Conservation (phyloP, 148 eudicot species). For the Fagopyrum tataricum region DNA sequence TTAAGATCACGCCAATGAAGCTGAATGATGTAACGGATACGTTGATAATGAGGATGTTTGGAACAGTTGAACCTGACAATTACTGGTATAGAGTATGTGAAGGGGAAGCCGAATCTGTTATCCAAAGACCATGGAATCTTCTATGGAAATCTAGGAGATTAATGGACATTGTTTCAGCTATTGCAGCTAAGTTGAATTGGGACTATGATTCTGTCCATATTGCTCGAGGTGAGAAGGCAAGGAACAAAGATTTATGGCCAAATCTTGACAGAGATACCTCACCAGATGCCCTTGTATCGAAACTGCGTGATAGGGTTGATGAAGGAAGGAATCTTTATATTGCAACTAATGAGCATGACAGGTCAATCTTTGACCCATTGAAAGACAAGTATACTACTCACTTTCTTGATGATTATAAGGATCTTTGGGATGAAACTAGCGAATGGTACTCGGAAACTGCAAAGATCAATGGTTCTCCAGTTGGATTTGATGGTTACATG, state of each 20-base stretch:
- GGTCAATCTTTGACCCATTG: constrained; percentile 64
- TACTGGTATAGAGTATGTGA: constrained; percentile 98
- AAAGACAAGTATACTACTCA: constrained; percentile 83
- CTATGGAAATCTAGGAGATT: constrained; percentile 82
- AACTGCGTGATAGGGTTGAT: constrained; percentile 57
- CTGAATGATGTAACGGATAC: constrained; percentile 52
- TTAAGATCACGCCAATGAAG: constrained; percentile 63
- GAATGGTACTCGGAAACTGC: constrained; percentile 73
- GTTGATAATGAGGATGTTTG: constrained; percentile 78
- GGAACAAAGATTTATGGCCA: constrained; percentile 71
- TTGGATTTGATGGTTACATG: constrained; percentile 97
- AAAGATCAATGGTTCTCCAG: constrained; percentile 69
- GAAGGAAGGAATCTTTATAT: constrained; percentile 74
- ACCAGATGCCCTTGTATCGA: constrained; percentile 54
- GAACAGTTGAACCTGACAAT: constrained; percentile 78
- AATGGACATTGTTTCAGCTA: constrained; percentile 79
- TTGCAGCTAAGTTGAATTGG: constrained; percentile 72
- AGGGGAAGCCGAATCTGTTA: constrained; percentile 77
- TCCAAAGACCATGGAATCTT: constrained; percentile 90
- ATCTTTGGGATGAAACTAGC: constrained; percentile 77
- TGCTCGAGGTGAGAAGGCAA: constrained; percentile 84
- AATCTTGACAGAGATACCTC: constrained; percentile 83
- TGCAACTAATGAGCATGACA: constrained; percentile 66
- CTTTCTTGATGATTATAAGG: constrained; percentile 75
- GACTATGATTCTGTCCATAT: constrained; percentile 84